These are phyloP conservation scores for Ascochyta rabiei DNA, from an alignment of 2,329 filamentous ascomycete species.

Conservation along the genomic window DNA sequence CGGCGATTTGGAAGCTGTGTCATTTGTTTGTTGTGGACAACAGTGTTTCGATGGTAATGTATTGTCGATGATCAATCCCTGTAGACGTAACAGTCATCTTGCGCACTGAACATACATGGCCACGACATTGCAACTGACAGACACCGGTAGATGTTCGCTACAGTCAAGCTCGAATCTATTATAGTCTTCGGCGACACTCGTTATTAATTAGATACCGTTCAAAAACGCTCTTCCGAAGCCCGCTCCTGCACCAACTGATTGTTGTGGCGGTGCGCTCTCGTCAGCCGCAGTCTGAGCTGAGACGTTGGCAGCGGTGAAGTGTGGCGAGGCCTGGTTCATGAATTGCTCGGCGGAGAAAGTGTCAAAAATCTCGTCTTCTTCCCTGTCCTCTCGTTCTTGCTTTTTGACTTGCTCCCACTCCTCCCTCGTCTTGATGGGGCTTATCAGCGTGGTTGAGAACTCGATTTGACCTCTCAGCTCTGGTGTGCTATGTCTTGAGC, in stretches of 20 bases:
- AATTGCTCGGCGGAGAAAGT: slow-evolving; percentile 2
- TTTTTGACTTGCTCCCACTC: slow-evolving; percentile 13
- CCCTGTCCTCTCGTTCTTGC: slow-evolving; percentile 9
- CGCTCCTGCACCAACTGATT: not conserved
- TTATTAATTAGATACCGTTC: not conserved
- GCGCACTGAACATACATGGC: no score
- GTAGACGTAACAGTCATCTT: no score
- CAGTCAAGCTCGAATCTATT: not conserved
- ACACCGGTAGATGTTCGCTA: no score
- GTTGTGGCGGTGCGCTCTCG: not conserved
- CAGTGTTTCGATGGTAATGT: not conserved
- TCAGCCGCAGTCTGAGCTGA: not conserved
- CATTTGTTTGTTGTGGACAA: not conserved
- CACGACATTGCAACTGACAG: no score
- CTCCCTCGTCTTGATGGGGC: slow-evolving; percentile 11
- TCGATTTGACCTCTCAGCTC: slow-evolving; percentile 18
- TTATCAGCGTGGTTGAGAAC: slow-evolving; percentile 18
- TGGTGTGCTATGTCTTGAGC: slow-evolving; percentile 23
- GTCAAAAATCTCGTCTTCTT: slow-evolving; percentile 8
- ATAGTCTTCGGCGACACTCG: not conserved
- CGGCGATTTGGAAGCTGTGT: not conserved
- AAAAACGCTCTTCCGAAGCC: not conserved
- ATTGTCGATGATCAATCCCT: no score
- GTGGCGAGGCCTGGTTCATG: slow-evolving; percentile 6
- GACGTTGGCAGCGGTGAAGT: slow-evolving; percentile 8